These are phyloP conservation scores for Austroboletus novae-zelandiae DNA, from an alignment of 1,284 basidiomycete genomes.

Conservation along the genomic window DNA sequence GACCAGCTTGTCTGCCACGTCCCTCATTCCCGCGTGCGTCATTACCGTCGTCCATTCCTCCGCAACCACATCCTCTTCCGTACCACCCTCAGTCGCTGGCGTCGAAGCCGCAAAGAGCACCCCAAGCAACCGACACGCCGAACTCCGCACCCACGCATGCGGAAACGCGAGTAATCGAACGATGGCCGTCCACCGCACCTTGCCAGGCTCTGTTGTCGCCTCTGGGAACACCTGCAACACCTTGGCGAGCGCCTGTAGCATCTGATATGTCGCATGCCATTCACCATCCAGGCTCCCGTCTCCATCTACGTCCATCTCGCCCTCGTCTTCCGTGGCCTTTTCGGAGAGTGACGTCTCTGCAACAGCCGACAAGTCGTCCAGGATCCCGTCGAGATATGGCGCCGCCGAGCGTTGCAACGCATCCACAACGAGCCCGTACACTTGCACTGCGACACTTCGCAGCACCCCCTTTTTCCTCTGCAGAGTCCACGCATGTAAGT, in stretches of 20 bases:
- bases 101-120: conserved; percentile 54
- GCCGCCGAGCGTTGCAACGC: conserved; percentile 50
- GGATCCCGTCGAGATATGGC: conserved; percentile 50
- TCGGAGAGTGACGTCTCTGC: conserved; percentile 41
- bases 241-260: conserved; percentile 67
- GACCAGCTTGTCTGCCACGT: conserved; percentile 75
- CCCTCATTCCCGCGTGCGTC: conserved; percentile 57
- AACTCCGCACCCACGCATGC: conserved; percentile 92
- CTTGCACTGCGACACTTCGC: conserved; percentile 72
- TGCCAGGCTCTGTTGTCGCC: conserved; percentile 25
- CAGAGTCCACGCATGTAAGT: conserved; percentile 80
- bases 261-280: conserved; percentile 87
- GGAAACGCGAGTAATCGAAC: conserved; percentile 79
- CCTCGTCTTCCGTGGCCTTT: conserved; percentile 28
- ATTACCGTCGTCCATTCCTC: conserved; percentile 33
- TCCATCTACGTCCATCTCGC: conserved; percentile 40
- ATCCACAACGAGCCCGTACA: conserved; percentile 79
- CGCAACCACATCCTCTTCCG: background rate
- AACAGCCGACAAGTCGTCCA: conserved; percentile 58
- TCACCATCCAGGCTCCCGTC: conserved; percentile 46
- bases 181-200: conserved; percentile 65
- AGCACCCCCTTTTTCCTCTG: conserved; percentile 63
- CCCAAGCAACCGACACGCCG: conserved; percentile 78
- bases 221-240: conserved; percentile 59
- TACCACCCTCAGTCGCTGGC: conserved; percentile 13